These are phyloP conservation scores for Vanrija pseudolonga DNA, from an alignment of 1,284 basidiomycete genomes.

Conservation along the genomic window DNA sequence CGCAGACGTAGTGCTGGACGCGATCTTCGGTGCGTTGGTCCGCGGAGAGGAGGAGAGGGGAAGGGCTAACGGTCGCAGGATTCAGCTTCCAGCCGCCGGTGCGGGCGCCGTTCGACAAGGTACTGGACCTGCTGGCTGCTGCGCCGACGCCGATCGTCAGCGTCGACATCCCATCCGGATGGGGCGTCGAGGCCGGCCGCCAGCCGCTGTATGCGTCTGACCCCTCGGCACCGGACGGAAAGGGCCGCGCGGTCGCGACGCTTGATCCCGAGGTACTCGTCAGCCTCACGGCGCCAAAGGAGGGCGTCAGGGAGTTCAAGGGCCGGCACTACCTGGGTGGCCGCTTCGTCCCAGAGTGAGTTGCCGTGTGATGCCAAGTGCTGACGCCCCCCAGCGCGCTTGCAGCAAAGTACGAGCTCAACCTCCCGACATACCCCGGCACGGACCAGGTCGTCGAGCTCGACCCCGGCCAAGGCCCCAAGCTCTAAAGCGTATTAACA, in stretches of 20 bases:
- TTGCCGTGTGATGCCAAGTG: conserved; percentile 2
- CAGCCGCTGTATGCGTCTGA: conserved; percentile 26
- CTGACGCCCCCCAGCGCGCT: conserved; percentile 54
- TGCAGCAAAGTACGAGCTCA: conserved; percentile 68
- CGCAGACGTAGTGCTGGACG: conserved; percentile 85
- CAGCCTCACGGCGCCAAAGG: conserved; percentile 90
- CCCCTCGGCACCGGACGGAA: conserved; percentile 52
- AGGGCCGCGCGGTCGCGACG: conserved; percentile 57
- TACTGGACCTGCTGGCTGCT: conserved; percentile 64
- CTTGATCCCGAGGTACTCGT: conserved; percentile 76
- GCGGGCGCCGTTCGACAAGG: conserved; percentile 77
- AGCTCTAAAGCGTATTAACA: background rate
- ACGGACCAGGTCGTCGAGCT: conserved; percentile 75
- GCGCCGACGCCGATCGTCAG: conserved; percentile 75
- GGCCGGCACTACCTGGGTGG: conserved; percentile 90
- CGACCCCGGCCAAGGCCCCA: conserved; percentile 4
- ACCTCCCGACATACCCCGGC: conserved; percentile 72
- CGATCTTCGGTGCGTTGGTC: conserved; percentile 71
- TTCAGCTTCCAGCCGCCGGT: conserved; percentile 92
- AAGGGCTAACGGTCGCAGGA: conserved; percentile 45
- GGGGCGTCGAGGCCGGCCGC: conserved; percentile 63
- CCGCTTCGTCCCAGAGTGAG: conserved; percentile 80
- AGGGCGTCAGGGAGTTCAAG: conserved; percentile 69
- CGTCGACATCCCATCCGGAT: conserved; percentile 94
- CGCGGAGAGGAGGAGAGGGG: too few species aligned